phyloP scores from a whole-genome alignment of 495 filamentous ascomycete genomes.

The Penicillium desertorum region DNA sequence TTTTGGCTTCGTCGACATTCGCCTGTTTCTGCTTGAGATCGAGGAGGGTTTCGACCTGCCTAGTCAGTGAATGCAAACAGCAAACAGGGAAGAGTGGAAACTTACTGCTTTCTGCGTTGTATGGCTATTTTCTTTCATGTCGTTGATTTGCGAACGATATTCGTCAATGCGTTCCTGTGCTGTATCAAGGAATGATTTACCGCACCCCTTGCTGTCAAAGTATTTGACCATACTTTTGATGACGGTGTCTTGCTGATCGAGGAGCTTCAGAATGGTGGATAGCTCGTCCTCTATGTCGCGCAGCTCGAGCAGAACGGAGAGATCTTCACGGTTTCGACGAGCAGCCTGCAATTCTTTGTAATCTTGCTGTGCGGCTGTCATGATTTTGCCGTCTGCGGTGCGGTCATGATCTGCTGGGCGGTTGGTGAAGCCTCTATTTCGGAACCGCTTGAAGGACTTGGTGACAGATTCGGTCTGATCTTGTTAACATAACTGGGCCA shows the following conservation, averaged over 20 bases:
- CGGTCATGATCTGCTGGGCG: conserved; percentile 53
- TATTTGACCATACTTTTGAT: conserved; percentile 52
- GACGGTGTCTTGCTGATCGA: conserved; percentile 54
- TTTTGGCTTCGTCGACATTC: conserved; percentile 65
- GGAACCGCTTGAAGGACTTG: conserved; percentile 62
- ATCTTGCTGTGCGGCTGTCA: conserved; percentile 45
- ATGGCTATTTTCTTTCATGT: conserved; percentile 56
- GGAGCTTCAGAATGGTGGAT: conserved; percentile 55
- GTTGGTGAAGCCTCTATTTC: conserved; percentile 46
- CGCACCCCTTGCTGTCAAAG: conserved; percentile 34
- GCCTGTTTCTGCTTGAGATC: conserved; percentile 70
- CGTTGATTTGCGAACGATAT: conserved; percentile 54
- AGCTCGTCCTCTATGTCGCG: conserved; percentile 68
- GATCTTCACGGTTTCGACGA: conserved; percentile 58
- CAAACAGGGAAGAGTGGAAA: not conserved
- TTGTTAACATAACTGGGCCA: not conserved
- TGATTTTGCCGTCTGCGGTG: conserved; percentile 41
- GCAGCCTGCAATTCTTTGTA: conserved; percentile 52
- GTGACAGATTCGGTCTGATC: conserved; percentile 61
- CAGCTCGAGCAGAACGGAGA: conserved; percentile 63
- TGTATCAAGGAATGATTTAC: conserved; percentile 48
- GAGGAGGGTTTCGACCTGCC: conserved; percentile 61
- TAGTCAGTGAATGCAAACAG: not conserved
- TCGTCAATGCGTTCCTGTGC: conserved; percentile 54
- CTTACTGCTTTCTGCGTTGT: conserved; percentile 43